These are phyloP conservation scores for Lodderomyces theae DNA, from an alignment of 1,139 yeast species.

Conservation along the genomic window DNA sequence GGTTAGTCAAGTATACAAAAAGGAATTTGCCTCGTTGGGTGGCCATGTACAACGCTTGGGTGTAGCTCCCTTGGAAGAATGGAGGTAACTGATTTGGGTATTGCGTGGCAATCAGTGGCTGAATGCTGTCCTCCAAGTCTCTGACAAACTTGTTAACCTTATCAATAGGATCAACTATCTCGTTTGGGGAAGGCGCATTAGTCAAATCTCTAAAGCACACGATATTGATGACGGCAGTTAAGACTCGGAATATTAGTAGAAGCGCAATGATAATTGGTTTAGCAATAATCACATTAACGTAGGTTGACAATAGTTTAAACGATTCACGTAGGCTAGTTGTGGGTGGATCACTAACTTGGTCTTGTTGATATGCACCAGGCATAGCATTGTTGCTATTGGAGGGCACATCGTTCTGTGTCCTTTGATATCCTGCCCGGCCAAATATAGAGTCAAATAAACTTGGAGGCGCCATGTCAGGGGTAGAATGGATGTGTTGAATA, in stretches of 20 bases:
- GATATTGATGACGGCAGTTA: constrained; percentile 25
- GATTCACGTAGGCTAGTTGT: background rate
- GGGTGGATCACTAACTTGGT: background rate
- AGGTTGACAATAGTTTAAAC: constrained; percentile 5
- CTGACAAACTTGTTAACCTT: constrained; percentile 34
- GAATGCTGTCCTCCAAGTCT: constrained; percentile 34
- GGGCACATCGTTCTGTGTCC: background rate
- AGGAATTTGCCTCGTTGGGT: constrained; percentile 68
- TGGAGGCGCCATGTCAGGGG: no score
- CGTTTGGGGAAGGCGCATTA: constrained; percentile 1
- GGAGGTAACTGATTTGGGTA: constrained; percentile 31
- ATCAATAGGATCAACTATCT: constrained; percentile 29
- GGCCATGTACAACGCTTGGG: constrained; percentile 69
- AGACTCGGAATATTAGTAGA: constrained; percentile 22
- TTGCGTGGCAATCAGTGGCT: constrained; percentile 19
- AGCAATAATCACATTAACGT: constrained; percentile 23
- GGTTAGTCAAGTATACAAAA: constrained; percentile 70
- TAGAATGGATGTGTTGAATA: no score
- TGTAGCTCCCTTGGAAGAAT: constrained; percentile 71
- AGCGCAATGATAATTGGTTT: constrained; percentile 30
- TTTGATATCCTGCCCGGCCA: background rate
- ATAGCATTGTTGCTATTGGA: background rate
- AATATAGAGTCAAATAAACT: no score
- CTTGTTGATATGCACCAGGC: background rate
- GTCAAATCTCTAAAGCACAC: constrained; percentile 27